A percentile compares a stretch with the other conserved stretches of the same genome.
These are phyloP conservation scores for Solanum sparsipilum DNA, from an alignment of 257 asterid genomes.

Conservation along the genomic window DNA sequence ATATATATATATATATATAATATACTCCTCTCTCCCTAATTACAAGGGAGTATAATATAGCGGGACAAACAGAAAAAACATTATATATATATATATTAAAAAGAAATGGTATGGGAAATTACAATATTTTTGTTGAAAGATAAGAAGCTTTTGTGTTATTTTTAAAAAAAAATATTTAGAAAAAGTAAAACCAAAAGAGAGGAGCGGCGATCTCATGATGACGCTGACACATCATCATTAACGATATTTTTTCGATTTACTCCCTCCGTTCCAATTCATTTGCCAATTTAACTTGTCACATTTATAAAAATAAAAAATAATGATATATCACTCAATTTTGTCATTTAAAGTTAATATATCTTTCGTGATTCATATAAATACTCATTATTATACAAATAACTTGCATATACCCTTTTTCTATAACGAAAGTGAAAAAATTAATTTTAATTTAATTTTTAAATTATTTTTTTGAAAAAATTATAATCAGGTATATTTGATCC, in stretches of 20 bases:
- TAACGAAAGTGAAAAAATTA: neutral
- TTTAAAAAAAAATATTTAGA: neutral
- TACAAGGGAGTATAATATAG: neutral
- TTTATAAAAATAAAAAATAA: too few relatives aligned
- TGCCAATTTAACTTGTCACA: neutral
- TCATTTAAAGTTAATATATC: too few relatives aligned
- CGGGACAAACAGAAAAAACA: neutral
- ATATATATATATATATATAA: neutral
- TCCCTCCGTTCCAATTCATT: neutral
- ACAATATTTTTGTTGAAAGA: neutral
- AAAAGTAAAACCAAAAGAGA: neutral
- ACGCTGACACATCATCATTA: conserved; percentile 12
- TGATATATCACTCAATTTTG: too few relatives aligned
- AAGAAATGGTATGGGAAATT: neutral
- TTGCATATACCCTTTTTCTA: too few relatives aligned
- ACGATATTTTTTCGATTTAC: neutral
- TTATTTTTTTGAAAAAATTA: neutral
- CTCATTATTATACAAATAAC: too few relatives aligned
- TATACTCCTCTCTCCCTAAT: neutral
- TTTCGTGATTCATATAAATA: too few relatives aligned
- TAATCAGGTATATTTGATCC: neutral
- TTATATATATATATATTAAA: neutral
- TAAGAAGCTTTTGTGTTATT: conserved; percentile 9
- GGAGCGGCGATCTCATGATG: conserved; percentile 2
- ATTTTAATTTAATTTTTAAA: too few relatives aligned